phyloP scores from a whole-genome alignment of 768 basidiomycete genomes.

The Pholiota microspora region DNA sequence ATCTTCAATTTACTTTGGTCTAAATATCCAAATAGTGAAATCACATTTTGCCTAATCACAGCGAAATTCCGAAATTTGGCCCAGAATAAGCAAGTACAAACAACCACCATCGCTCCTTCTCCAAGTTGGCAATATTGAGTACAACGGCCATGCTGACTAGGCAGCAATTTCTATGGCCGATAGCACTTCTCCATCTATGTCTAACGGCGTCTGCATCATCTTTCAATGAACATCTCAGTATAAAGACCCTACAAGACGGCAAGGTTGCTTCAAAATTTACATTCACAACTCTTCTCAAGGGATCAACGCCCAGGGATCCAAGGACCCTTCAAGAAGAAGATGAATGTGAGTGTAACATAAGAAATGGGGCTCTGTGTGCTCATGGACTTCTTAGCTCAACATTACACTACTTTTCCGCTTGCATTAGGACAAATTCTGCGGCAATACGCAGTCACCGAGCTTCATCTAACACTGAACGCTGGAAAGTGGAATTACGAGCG shows the following conservation, averaged over 20 bases:
- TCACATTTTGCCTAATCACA: no score
- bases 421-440: slow-evolving; percentile 84
- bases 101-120: no score
- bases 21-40: no score
- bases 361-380: not conserved
- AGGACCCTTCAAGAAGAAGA: slow-evolving; percentile 47
- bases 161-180: slow-evolving; percentile 13
- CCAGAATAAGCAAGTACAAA: no score
- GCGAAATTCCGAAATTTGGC: no score
- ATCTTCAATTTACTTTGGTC: no score
- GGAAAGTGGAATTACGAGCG: slow-evolving; percentile 88
- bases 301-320: slow-evolving; percentile 56
- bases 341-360: slow-evolving; percentile 31
- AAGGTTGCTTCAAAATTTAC: slow-evolving; percentile 79
- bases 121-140: no score
- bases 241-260: slow-evolving; percentile 71
- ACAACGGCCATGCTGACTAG: slow-evolving; percentile 15
- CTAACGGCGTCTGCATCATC: slow-evolving; percentile 13
- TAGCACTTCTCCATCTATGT: slow-evolving; percentile 18
- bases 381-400: slow-evolving; percentile 55
- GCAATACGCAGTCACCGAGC: slow-evolving; percentile 81
- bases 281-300: slow-evolving; percentile 64
- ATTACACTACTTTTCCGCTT: slow-evolving; percentile 85
- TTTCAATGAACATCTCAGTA: slow-evolving; percentile 45
- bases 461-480: slow-evolving; percentile 87